Conservation (phyloP, 768 basidiomycete genomes). For the Trametes cubensis region DNA sequence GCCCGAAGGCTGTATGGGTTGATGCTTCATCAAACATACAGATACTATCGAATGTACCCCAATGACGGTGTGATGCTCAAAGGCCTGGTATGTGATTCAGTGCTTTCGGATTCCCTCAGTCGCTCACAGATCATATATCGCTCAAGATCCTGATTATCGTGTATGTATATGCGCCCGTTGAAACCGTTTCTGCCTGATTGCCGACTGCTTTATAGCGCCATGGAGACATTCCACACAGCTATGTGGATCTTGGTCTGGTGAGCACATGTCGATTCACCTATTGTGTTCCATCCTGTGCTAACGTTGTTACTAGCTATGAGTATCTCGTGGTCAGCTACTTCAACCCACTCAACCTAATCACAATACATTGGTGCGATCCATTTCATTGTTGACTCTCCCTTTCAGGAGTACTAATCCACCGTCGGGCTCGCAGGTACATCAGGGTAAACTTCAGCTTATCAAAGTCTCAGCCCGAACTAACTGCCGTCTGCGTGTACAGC, state of each 20-base stretch:
- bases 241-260: not conserved
- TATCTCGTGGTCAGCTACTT: conserved; percentile 1
- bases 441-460: not conserved
- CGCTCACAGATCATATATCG: no score
- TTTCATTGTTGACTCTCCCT: not conserved
- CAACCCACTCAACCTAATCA: not conserved
- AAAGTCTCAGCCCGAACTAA: no score
- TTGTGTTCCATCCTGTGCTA: not conserved
- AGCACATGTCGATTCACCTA: not conserved
- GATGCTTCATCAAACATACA: conserved; percentile 3
- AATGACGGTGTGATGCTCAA: not conserved
- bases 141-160: not conserved
- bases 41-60: conserved; percentile 3
- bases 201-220: not conserved
- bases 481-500: not conserved
- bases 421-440: not conserved
- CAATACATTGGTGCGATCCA: not conserved
- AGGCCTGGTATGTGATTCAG: not conserved
- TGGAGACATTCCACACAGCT: not conserved
- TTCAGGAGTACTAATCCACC: not conserved
- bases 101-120: no score
- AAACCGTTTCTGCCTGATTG: not conserved
- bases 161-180: not conserved
- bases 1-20: conserved; percentile 1
- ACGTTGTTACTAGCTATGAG: not conserved